Base-by-base conservation (phyloP, 257 asterid species). In the Lithospermum erythrorhizon region DNA sequence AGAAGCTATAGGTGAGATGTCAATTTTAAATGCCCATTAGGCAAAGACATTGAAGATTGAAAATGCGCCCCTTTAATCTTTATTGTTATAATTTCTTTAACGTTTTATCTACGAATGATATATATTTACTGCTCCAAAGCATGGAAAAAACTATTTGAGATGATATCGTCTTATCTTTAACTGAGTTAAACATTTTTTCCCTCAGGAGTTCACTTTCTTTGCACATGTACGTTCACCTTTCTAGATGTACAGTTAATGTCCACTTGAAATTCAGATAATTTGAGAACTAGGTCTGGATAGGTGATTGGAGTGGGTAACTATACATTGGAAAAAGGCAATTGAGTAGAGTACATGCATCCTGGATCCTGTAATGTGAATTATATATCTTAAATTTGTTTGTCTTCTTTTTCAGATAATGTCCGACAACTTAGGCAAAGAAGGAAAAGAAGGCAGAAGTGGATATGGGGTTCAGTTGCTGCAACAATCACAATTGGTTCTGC, bases 1-100 rank as follows among this genome's bases (percentile, higher is more conserved):
- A 82, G 93, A 89, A 81, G 79, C 87, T 54, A 71, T 93, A 24
- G 98, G 98, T 89, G 70, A 79, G 89, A 64, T 68, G 15, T 81
- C 57, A 59, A 3, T 47, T 9, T 3, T 11, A 14, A 41, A 41
- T 11, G 49, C 5, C 16, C 3, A 41, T 41, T 41, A 11, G 16
- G 49, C 49, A 41, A 41, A 41, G 4, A 41, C 49, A 41, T 41
- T 41, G 49, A 41, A 41, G 14, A 41, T 41, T 41, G 49, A 41
- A 41, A 41, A 13, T 41, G 17, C 14, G 16, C 49, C 5, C 13
- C 14, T 41, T 27, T 27, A 27, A 27, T 27, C 32, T 27, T 27
- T 27, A 27, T 27, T 5, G 4, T 27, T 27, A 27, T 3, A 5
- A 5, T 27, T 27, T 27, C 49, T 0, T 41, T 41, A 41, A 41